phyloP scores from a whole-genome alignment of 139 green algal genomes.

The Haematococcus sp. region DNA sequence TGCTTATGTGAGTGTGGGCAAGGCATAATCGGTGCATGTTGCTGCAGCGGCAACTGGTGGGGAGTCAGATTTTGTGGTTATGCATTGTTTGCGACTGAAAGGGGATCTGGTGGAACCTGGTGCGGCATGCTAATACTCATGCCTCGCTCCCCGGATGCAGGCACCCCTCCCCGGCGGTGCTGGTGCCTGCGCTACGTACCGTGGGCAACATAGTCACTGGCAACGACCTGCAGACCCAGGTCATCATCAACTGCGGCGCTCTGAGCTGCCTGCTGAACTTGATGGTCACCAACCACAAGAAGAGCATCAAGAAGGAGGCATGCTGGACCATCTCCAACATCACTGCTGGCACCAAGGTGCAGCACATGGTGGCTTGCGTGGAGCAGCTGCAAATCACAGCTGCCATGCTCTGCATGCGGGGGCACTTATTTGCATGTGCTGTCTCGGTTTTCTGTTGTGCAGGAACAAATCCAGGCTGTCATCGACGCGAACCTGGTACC shows the following conservation, averaged over 20 bases:
- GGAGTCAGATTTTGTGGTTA: neutral
- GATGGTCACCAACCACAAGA: constrained; percentile 93
- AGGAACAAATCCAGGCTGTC: constrained; percentile 97
- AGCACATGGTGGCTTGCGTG: too few relatives aligned
- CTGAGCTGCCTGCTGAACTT: constrained; percentile 91
- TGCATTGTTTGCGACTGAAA: too few relatives aligned
- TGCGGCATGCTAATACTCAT: too few relatives aligned
- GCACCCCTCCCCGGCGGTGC: constrained; percentile 67
- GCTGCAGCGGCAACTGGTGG: neutral
- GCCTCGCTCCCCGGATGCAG: constrained; percentile 23
- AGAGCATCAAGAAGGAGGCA: constrained; percentile 99
- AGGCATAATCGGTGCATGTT: constrained; percentile 19
- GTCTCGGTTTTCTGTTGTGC: neutral
- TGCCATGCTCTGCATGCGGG: too few relatives aligned
- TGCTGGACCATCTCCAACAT: constrained; percentile 99
- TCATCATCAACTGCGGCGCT: constrained; percentile 97
- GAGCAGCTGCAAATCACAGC: too few relatives aligned
- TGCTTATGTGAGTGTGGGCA: constrained; percentile 66
- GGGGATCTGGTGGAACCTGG: too few relatives aligned
- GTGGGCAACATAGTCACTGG: constrained; percentile 99
- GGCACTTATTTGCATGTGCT: too few relatives aligned
- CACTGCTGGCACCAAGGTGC: constrained; percentile 86
- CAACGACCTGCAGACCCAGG: constrained; percentile 95
- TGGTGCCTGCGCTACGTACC: constrained; percentile 96
- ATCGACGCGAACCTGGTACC: constrained; percentile 89